Conservation (phyloP, 768 basidiomycete genomes). For the Calocybe gangraenosa region DNA sequence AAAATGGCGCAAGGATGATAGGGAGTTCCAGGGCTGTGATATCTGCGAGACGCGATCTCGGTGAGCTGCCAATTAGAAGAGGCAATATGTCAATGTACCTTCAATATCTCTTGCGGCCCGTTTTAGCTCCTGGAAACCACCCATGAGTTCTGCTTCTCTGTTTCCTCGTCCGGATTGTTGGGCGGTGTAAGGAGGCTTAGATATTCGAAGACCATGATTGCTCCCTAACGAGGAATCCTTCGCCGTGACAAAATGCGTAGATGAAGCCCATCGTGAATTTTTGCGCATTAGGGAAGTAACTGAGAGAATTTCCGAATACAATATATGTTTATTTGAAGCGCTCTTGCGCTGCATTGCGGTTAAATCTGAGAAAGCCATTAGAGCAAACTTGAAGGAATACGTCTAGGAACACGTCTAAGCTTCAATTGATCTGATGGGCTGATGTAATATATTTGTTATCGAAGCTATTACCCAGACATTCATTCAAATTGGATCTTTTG, state of each 20-base stretch:
- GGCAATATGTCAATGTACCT: conserved; percentile 38
- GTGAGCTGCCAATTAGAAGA: background rate
- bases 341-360: conserved; percentile 24
- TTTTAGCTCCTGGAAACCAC: conserved; percentile 84
- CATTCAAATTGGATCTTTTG: no score
- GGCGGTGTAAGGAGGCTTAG: conserved; percentile 39
- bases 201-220: conserved; percentile 69
- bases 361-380: conserved; percentile 19
- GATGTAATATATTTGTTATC: conserved; percentile 13
- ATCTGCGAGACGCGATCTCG: conserved; percentile 37
- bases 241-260: conserved; percentile 54
- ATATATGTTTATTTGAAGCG: conserved; percentile 68
- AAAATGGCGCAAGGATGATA: conserved; percentile 79
- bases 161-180: conserved; percentile 46
- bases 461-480: no score
- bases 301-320: conserved; percentile 86
- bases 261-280: conserved; percentile 94
- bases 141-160: conserved; percentile 83
- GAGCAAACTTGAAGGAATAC: conserved; percentile 20
- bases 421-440: conserved; percentile 15
- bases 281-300: conserved; percentile 96
- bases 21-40: conserved; percentile 53
- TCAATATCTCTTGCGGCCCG: conserved; percentile 64
- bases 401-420: conserved; percentile 27
- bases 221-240: conserved; percentile 68